phyloP scores from a whole-genome alignment of 208 protist genomes.

The Polymyxa betae region DNA sequence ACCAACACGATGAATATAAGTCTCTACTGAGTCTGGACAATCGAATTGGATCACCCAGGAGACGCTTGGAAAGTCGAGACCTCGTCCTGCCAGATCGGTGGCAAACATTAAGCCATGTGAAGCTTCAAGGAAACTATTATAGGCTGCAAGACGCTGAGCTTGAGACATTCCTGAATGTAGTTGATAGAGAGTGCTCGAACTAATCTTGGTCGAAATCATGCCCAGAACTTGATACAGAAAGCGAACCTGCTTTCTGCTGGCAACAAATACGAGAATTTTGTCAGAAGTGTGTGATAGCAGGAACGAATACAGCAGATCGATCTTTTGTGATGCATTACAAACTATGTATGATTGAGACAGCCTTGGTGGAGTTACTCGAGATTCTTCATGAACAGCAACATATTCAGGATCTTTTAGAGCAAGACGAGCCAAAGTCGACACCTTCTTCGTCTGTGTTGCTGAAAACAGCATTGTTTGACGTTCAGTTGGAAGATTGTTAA shows the following conservation, averaged over 20 bases:
- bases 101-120: constrained; percentile 71
- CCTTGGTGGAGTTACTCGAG: constrained; percentile 84
- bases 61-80: constrained; percentile 94
- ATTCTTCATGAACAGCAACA: constrained; percentile 83
- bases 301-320: constrained; percentile 95
- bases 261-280: constrained; percentile 97
- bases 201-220: constrained; percentile 69
- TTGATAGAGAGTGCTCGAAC: constrained; percentile 73
- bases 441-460: constrained; percentile 94
- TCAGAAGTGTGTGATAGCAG: constrained; percentile 89
- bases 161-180: constrained; percentile 81
- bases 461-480: constrained; percentile 99
- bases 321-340: constrained; percentile 86
- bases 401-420: constrained; percentile 86
- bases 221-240: constrained; percentile 79
- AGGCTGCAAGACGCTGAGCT: constrained; percentile 72
- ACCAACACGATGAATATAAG: constrained; percentile 98
- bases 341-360: constrained; percentile 91
- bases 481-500: constrained; percentile 81
- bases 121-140: constrained; percentile 68
- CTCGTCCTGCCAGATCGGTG: constrained; percentile 78
- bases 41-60: constrained; percentile 98
- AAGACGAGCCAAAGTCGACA: constrained; percentile 62
- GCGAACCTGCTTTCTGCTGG: constrained; percentile 71
- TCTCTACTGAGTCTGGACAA: constrained; percentile 93